phyloP scores from a whole-genome alignment of 345 rosid species.

The Streptanthus diversifolius region DNA sequence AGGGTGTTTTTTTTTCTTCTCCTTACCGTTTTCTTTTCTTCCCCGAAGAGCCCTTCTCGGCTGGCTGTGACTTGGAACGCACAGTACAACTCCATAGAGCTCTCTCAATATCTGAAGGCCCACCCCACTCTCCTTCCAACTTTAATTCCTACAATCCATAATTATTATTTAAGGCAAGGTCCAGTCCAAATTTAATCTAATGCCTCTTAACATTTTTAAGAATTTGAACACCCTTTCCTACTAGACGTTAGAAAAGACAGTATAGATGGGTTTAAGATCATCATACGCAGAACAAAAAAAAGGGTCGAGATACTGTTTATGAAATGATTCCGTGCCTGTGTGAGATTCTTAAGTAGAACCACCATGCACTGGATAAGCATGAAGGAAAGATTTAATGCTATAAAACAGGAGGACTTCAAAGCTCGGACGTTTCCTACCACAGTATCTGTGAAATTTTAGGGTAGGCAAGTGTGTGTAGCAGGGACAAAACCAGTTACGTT shows the following conservation, averaged over 20 bases:
- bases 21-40: constrained; percentile 82
- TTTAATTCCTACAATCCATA: constrained; percentile 55
- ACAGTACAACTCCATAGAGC: constrained; percentile 74
- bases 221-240: background rate
- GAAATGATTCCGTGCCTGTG: no score
- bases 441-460: background rate
- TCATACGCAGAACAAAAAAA: background rate
- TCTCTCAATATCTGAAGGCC: constrained; percentile 78
- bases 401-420: background rate
- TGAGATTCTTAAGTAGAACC: no score
- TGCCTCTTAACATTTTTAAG: background rate
- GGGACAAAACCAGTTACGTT: background rate
- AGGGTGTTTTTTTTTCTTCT: no score
- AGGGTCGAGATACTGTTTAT: no score
- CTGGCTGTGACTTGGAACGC: constrained; percentile 35
- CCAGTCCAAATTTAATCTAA: background rate
- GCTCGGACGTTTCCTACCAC: background rate
- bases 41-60: constrained; percentile 38
- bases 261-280: background rate
- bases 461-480: background rate
- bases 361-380: no score
- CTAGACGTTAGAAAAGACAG: background rate
- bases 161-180: background rate
- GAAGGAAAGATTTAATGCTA: no score
- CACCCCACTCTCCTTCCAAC: constrained; percentile 47